A percentile compares a stretch with the other conserved stretches of the same genome.
Evolutionary conservation across 1,139 yeast species (phyloP).

Genomic region (Wickerhamomyces sp.): DNA sequence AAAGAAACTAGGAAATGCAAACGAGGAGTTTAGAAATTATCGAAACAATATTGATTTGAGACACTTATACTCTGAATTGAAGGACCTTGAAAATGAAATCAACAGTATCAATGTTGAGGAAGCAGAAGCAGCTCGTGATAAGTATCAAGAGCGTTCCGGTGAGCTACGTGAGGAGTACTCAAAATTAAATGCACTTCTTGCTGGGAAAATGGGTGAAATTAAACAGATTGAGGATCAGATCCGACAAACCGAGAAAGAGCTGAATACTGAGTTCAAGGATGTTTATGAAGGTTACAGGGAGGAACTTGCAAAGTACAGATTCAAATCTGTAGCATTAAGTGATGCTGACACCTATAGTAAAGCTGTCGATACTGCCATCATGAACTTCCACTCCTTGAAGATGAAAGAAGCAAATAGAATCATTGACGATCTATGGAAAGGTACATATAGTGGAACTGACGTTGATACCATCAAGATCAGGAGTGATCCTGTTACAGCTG

Average conservation of each 20-base stretch:
- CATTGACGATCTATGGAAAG: slow-evolving; percentile 88
- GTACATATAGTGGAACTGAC: slow-evolving; percentile 92
- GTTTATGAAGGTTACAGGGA: slow-evolving; percentile 59
- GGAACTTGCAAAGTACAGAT: slow-evolving; percentile 74
- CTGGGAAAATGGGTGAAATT: slow-evolving; percentile 80
- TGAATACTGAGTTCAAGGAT: slow-evolving; percentile 65
- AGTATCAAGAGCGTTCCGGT: slow-evolving; percentile 57
- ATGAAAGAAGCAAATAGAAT: slow-evolving; percentile 91
- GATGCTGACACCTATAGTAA: slow-evolving; percentile 80
- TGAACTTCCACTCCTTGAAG: slow-evolving; percentile 86
- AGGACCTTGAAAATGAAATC: slow-evolving; percentile 33
- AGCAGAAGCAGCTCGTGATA: slow-evolving; percentile 61
- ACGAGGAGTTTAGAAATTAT: slow-evolving; percentile 47
- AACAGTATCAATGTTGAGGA: slow-evolving; percentile 43
- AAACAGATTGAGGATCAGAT: slow-evolving; percentile 79
- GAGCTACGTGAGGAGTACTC: slow-evolving; percentile 52
- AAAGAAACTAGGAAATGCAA: slow-evolving; percentile 40
- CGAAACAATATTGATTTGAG: slow-evolving; percentile 52
- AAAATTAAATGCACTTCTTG: slow-evolving; percentile 58
- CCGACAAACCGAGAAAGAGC: slow-evolving; percentile 47
- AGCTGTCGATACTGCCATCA: slow-evolving; percentile 88
- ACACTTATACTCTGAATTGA: slow-evolving; percentile 33
- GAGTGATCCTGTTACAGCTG: slow-evolving; percentile 61
- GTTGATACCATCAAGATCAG: slow-evolving; percentile 85
- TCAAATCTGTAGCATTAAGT: slow-evolving; percentile 73